These are phyloP conservation scores for Amylocystis lapponica DNA, from an alignment of 768 basidiomycete genomes.

Conservation along the genomic window DNA sequence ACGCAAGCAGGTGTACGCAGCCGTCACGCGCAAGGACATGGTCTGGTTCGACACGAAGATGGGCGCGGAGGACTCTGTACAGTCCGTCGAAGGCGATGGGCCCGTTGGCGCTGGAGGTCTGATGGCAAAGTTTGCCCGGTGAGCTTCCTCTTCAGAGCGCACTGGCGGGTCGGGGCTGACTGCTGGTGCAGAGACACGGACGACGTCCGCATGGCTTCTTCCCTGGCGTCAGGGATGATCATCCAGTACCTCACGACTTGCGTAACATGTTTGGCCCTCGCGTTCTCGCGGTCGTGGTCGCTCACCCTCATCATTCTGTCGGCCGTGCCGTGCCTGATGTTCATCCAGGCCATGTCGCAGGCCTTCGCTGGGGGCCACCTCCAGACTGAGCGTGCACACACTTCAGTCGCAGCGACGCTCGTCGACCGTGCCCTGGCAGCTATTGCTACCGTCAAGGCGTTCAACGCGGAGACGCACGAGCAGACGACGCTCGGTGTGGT, in stretches of 20 bases:
- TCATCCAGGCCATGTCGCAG: constrained; percentile 76
- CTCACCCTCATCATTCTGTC: constrained; percentile 92
- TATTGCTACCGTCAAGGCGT: constrained; percentile 89
- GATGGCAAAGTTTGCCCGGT: constrained; percentile 92
- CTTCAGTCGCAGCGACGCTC: constrained; percentile 69
- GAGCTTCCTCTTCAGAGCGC: constrained; percentile 5
- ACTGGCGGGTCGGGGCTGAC: not conserved
- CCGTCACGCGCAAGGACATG: constrained; percentile 68
- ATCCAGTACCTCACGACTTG: constrained; percentile 80
- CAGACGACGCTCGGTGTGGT: constrained; percentile 42
- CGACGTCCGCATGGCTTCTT: constrained; percentile 82
- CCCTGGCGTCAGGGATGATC: constrained; percentile 70
- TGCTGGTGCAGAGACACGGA: constrained; percentile 74
- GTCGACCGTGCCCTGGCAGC: constrained; percentile 71
- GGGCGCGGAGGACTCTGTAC: constrained; percentile 45
- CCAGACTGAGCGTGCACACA: constrained; percentile 55
- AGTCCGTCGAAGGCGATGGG: constrained; percentile 35
- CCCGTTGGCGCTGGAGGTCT: constrained; percentile 80
- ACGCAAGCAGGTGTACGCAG: constrained; percentile 60
- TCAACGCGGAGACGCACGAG: constrained; percentile 69
- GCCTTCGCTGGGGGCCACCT: constrained; percentile 61
- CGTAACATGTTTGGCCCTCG: constrained; percentile 74
- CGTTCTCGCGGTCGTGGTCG: constrained; percentile 71
- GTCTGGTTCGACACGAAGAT: constrained; percentile 89
- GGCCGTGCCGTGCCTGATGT: constrained; percentile 74